Conservation (phyloP, 345 rosid species). For the Mangifera indica region DNA sequence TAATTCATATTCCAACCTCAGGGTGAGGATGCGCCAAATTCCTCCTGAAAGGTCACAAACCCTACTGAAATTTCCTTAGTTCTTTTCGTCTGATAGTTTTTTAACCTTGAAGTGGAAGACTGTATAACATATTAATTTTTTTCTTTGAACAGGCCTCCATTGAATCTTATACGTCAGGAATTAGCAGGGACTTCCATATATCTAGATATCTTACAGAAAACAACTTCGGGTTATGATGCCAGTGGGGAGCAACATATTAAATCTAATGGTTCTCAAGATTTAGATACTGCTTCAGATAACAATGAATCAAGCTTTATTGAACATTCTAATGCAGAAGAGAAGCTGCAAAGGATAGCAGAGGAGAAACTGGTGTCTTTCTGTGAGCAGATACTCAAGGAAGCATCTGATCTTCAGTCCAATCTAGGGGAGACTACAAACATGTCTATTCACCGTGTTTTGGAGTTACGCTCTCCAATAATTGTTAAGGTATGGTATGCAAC, state of each 20-base stretch:
- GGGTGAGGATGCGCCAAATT: slow-evolving; percentile 73
- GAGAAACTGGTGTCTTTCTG: slow-evolving; percentile 81
- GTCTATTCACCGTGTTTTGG: slow-evolving; percentile 85
- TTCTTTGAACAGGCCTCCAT: slow-evolving; percentile 71
- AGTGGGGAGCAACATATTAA: slow-evolving; percentile 31
- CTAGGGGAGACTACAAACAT: slow-evolving; percentile 72
- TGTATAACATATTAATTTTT: slow-evolving; percentile 8
- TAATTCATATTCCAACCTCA: slow-evolving; percentile 83
- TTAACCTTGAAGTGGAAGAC: slow-evolving; percentile 7
- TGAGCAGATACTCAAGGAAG: slow-evolving; percentile 84
- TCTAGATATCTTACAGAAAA: slow-evolving; percentile 83
- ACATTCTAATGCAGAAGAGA: slow-evolving; percentile 37
- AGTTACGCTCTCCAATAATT: slow-evolving; percentile 87
- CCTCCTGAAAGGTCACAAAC: slow-evolving; percentile 69
- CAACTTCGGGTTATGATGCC: slow-evolving; percentile 47
- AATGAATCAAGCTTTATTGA: slow-evolving; percentile 21
- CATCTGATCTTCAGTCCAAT: slow-evolving; percentile 74
- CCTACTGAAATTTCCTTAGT: background rate
- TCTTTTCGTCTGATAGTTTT: background rate
- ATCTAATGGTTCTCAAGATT: slow-evolving; percentile 30
- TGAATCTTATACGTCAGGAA: slow-evolving; percentile 94
- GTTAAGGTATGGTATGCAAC: slow-evolving; percentile 57
- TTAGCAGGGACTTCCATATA: slow-evolving; percentile 78
- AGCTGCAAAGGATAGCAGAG: slow-evolving; percentile 75
- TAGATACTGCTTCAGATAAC: slow-evolving; percentile 28